Evolutionary conservation across 495 filamentous ascomycete genomes (phyloP).

Genomic region (Penicillium silybi): DNA sequence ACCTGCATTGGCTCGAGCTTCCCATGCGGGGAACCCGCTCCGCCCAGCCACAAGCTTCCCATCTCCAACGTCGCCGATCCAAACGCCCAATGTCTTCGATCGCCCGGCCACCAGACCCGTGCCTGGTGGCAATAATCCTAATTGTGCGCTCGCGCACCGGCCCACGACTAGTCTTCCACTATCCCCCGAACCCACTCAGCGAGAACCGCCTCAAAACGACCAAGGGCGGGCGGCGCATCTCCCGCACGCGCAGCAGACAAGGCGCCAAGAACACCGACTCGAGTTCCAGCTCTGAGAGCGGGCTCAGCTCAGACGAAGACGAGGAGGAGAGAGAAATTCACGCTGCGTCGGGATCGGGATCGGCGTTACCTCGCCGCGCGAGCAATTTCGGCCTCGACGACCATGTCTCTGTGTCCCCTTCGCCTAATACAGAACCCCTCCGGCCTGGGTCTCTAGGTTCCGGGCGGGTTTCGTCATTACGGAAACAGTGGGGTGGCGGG

Average conservation of each 20-base stretch:
- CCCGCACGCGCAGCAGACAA: conserved; percentile 28
- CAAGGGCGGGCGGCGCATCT: conserved; percentile 33
- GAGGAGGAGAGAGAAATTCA: conserved; percentile 38
- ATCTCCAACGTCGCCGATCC: conserved; percentile 13
- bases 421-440: conserved; percentile 30
- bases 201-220: conserved; percentile 37
- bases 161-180: conserved; percentile 86
- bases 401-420: conserved; percentile 22
- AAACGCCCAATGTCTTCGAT: conserved; percentile 43
- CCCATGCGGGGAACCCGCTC: conserved; percentile 21
- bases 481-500: conserved; percentile 30
- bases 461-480: conserved; percentile 32
- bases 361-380: conserved; percentile 29
- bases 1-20: conserved; percentile 8
- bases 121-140: conserved; percentile 75
- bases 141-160: conserved; percentile 78
- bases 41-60: conserved; percentile 12
- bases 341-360: conserved; percentile 13
- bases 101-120: conserved; percentile 51
- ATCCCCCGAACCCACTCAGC: conserved; percentile 62
- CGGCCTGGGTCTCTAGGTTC: conserved; percentile 42
- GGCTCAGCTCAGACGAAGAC: conserved; percentile 47
- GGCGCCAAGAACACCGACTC: conserved; percentile 37
- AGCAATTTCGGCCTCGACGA: conserved; percentile 42
- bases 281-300: conserved; percentile 45